Evolutionary conservation across 441 rosid genomes (phyloP).

Genomic region (Jatropha multifida): DNA sequence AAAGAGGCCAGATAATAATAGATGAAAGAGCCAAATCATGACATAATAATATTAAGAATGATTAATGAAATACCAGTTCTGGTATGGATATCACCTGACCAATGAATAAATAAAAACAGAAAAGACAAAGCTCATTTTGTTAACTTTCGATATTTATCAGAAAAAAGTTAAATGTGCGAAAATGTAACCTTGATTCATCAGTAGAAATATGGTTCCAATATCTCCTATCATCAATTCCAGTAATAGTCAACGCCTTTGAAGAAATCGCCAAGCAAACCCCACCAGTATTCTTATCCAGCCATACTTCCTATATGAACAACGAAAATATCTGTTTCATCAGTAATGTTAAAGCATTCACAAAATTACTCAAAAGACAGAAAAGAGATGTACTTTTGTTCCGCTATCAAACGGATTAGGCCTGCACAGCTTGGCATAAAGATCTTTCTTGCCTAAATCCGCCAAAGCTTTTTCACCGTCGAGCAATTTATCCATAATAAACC

Average conservation of each 20-base stretch:
- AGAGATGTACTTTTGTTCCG: constrained; percentile 54
- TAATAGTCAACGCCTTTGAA: constrained; percentile 57
- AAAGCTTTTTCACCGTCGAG: constrained; percentile 36
- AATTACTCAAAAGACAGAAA: background rate
- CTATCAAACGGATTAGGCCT: constrained; percentile 46
- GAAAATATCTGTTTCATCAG: background rate
- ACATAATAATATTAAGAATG: no score
- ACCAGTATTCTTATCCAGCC: constrained; percentile 68
- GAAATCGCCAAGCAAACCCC: constrained; percentile 68
- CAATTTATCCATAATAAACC: constrained; percentile 39
- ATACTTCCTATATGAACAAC: constrained; percentile 47
- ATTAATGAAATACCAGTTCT: no score
- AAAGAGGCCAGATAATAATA: no score
- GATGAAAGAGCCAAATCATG: no score
- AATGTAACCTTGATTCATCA: constrained; percentile 64
- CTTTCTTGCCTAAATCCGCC: constrained; percentile 40
- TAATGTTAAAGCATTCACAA: background rate
- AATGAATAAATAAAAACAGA: no score
- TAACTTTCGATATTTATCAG: no score
- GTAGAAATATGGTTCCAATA: constrained; percentile 64
- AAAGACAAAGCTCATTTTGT: no score
- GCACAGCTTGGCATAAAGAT: constrained; percentile 49
- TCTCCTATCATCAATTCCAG: constrained; percentile 77
- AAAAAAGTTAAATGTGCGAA: no score
- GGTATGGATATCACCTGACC: no score